Conservation (phyloP, 176 grass and related monocot genomes). For the Themeda triandra region DNA sequence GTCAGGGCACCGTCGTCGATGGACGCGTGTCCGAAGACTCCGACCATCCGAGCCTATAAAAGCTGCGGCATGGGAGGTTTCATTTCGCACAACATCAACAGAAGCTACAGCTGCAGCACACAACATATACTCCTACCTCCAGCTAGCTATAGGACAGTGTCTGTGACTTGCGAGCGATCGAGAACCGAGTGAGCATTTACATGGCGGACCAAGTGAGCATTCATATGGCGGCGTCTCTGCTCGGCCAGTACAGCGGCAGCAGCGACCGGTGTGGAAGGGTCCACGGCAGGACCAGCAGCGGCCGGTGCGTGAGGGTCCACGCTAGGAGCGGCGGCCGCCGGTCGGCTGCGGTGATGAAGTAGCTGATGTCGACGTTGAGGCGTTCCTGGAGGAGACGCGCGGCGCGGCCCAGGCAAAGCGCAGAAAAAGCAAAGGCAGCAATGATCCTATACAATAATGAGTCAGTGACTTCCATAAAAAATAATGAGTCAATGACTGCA, state of each 20-base stretch:
- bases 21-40: background rate
- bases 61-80: background rate
- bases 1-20: background rate
- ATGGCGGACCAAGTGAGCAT: background rate
- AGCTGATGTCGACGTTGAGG: conserved; percentile 36
- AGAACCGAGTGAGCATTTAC: background rate
- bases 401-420: too few species aligned
- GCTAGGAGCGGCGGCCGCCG: background rate
- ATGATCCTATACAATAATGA: too few species aligned
- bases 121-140: too few species aligned
- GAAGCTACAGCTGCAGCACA: too few species aligned
- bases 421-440: too few species aligned
- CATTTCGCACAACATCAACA: background rate
- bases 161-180: too few species aligned
- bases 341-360: background rate
- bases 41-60: background rate
- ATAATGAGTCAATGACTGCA: too few species aligned
- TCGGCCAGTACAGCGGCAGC: background rate
- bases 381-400: background rate
- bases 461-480: too few species aligned
- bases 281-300: background rate
- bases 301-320: background rate
- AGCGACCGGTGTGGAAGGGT: background rate
- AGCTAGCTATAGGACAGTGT: too few species aligned
- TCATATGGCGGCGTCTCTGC: background rate